Conservation (phyloP, 352 stramenopile genomes). For the Halophytophthora batemanensis region DNA sequence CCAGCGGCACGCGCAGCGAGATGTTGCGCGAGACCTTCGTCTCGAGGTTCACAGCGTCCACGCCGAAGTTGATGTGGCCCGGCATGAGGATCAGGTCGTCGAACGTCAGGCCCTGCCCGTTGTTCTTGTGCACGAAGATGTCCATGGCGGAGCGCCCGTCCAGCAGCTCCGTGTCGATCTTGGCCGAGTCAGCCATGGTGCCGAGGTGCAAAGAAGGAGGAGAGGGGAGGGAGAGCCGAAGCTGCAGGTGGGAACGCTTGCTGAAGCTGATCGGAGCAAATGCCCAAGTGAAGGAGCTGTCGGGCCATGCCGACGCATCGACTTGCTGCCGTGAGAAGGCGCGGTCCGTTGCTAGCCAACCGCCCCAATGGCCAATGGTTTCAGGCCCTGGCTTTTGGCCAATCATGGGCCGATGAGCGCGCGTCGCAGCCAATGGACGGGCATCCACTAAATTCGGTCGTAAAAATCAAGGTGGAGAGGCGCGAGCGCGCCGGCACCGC, state of each 20-base stretch:
- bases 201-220: constrained; percentile 2
- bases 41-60: constrained; percentile 90
- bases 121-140: constrained; percentile 88
- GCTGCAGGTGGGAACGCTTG: neutral
- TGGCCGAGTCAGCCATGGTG: constrained; percentile 22
- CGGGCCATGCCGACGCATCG: constrained; percentile 16
- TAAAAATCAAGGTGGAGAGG: too few species aligned
- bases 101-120: constrained; percentile 80
- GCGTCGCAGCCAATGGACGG: constrained; percentile 16
- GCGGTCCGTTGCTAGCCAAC: constrained; percentile 5
- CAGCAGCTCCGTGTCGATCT: constrained; percentile 51
- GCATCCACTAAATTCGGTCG: too few species aligned
- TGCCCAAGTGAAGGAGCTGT: constrained; percentile 35
- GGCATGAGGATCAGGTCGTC: constrained; percentile 81
- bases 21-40: constrained; percentile 95
- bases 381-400: constrained; percentile 26
- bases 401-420: constrained; percentile 19
- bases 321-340: neutral
- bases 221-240: constrained; percentile 1
- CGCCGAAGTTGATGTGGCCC: constrained; percentile 72
- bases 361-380: constrained; percentile 41
- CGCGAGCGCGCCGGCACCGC: too few species aligned
- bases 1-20: constrained; percentile 93
- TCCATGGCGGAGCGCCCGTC: constrained; percentile 77
- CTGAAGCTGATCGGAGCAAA: constrained; percentile 21